Evolutionary conservation across 2,329 filamentous ascomycete genomes (phyloP).

Genomic region (Colletotrichum acutatum): DNA sequence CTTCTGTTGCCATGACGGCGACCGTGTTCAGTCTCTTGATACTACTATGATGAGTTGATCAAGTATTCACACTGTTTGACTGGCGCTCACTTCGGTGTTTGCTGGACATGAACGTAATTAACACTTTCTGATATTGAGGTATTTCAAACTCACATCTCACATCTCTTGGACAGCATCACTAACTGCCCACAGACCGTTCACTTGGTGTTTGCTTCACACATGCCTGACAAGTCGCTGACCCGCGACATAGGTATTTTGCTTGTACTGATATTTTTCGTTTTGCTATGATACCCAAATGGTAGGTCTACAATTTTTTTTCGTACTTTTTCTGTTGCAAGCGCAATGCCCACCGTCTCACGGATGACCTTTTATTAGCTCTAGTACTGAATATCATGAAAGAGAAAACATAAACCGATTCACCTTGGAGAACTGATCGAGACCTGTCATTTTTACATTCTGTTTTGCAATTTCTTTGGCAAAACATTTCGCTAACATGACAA

Average conservation of each 20-base stretch:
- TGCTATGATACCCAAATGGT: slow-evolving; percentile 3
- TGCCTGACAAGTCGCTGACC: slow-evolving; percentile 13
- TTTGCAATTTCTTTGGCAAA: background rate
- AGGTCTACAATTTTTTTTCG: background rate
- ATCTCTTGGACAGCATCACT: background rate
- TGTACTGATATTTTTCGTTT: slow-evolving; percentile 31
- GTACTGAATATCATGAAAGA: slow-evolving; percentile 66
- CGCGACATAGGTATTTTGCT: slow-evolving; percentile 10
- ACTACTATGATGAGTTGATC: slow-evolving; percentile 59
- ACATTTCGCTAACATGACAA: slow-evolving; percentile 19
- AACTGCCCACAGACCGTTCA: slow-evolving; percentile 1
- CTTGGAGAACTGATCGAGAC: slow-evolving; percentile 70
- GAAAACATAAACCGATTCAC: slow-evolving; percentile 58
- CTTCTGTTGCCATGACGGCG: slow-evolving; percentile 16
- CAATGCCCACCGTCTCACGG: slow-evolving; percentile 52
- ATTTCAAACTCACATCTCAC: slow-evolving; percentile 8
- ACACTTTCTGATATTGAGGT: slow-evolving; percentile 66
- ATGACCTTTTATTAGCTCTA: slow-evolving; percentile 58
- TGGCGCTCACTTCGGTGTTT: slow-evolving; percentile 48
- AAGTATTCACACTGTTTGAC: slow-evolving; percentile 73
- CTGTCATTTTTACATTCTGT: slow-evolving; percentile 28
- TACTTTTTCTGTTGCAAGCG: background rate
- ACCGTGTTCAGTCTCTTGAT: slow-evolving; percentile 13
- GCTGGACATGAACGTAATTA: slow-evolving; percentile 63
- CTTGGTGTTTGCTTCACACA: slow-evolving; percentile 1